Evolutionary conservation across 805 yeast genomes (phyloP).

Genomic region (Zygoascus biomembranicola): DNA sequence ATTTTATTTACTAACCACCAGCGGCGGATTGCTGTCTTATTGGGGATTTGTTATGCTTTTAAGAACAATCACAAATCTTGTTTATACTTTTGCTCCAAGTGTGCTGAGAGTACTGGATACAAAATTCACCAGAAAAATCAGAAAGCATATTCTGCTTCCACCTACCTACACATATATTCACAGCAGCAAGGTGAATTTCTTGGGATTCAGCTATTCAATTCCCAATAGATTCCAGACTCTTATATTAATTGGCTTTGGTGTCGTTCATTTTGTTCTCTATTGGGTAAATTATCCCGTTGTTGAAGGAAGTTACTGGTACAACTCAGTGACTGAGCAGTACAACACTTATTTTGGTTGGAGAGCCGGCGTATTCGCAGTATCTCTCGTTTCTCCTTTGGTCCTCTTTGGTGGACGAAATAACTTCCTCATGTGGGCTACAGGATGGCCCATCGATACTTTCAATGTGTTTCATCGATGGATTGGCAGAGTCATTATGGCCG

Average conservation of each 20-base stretch:
- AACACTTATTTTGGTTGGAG: background rate
- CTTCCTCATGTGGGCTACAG: slow-evolving; percentile 51
- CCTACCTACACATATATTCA: slow-evolving; percentile 22
- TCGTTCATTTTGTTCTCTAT: slow-evolving; percentile 21
- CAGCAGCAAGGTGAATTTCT: slow-evolving; percentile 3
- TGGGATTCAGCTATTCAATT: slow-evolving; percentile 13
- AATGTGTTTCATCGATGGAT: slow-evolving; percentile 55
- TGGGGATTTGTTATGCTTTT: slow-evolving; percentile 9
- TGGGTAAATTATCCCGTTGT: slow-evolving; percentile 11
- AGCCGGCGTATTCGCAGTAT: slow-evolving; percentile 38
- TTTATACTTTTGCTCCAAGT: slow-evolving; percentile 8
- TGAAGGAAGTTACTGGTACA: background rate
- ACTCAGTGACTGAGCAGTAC: background rate
- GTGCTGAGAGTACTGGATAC: slow-evolving; percentile 10
- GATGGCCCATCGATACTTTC: slow-evolving; percentile 55
- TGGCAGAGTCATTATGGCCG: slow-evolving; percentile 42
- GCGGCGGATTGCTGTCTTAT: slow-evolving; percentile 3
- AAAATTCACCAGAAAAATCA: slow-evolving; percentile 14
- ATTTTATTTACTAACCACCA: background rate
- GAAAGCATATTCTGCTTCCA: slow-evolving; percentile 20
- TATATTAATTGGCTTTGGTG: slow-evolving; percentile 26
- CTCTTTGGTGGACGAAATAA: slow-evolving; percentile 67
- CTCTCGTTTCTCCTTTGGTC: slow-evolving; percentile 34
- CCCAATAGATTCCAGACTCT: slow-evolving; percentile 33
- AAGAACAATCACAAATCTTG: slow-evolving; percentile 1